phyloP scores from a whole-genome alignment of 2,329 filamentous ascomycete species.

The Claviceps digitariae region DNA sequence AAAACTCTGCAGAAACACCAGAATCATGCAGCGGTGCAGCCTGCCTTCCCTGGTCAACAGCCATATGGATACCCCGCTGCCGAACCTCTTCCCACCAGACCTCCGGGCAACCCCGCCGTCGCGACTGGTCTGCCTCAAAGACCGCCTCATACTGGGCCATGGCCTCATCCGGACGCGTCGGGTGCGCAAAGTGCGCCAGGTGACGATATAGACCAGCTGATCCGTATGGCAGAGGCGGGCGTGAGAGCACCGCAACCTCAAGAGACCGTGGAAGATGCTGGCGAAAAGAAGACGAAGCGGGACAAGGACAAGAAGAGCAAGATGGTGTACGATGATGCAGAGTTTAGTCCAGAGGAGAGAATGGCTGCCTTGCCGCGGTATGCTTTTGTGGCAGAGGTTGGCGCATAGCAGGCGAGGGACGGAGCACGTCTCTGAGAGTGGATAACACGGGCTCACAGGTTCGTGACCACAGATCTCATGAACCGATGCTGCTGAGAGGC shows the following conservation, averaged over 20 bases:
- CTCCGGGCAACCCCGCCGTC: conserved; percentile 24
- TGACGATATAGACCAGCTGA: conserved; percentile 52
- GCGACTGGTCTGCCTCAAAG: conserved; percentile 31
- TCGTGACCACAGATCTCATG: not conserved
- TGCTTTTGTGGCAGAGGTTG: conserved; percentile 33
- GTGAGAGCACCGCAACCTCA: conserved; percentile 32
- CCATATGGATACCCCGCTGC: conserved; percentile 21
- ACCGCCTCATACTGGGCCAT: conserved; percentile 22
- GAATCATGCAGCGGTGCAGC: conserved; percentile 12
- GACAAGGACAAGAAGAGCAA: conserved; percentile 52
- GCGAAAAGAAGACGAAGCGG: conserved; percentile 54
- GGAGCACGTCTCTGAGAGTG: not conserved
- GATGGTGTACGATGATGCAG: conserved; percentile 72
- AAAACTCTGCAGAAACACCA: conserved; percentile 5
- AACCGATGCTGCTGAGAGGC: not conserved
- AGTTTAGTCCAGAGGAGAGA: conserved; percentile 75
- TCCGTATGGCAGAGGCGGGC: conserved; percentile 50
- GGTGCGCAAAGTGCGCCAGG: conserved; percentile 24
- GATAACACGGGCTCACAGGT: not conserved
- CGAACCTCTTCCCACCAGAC: conserved; percentile 32
- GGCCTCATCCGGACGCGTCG: conserved; percentile 7
- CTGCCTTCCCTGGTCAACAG: conserved; percentile 12
- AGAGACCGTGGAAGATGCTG: conserved; percentile 25
- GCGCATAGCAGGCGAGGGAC: not conserved
- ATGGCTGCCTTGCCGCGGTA: conserved; percentile 71